These are phyloP conservation scores for Trichopus zeylanicus DNA, from an alignment of 116 monocot genomes.

Conservation along the genomic window DNA sequence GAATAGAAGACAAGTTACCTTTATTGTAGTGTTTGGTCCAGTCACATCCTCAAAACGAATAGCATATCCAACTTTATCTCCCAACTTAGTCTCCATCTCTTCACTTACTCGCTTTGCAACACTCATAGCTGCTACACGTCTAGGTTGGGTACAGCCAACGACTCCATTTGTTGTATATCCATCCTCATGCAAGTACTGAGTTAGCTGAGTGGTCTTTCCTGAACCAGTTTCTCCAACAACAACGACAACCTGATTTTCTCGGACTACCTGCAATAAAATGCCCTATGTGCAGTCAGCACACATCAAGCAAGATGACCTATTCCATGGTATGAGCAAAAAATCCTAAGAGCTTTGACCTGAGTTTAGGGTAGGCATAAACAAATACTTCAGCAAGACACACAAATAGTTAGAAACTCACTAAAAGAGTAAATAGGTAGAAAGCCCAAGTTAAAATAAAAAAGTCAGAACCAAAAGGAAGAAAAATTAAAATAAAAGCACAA, in stretches of 20 bases:
- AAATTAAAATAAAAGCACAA: too few relatives aligned
- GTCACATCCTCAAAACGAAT: constrained; percentile 97
- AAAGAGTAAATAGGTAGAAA: too few relatives aligned
- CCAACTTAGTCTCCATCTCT: constrained; percentile 92
- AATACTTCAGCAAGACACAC: too few relatives aligned
- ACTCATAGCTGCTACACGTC: constrained; percentile 98
- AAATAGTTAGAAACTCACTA: too few relatives aligned
- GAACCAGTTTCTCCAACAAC: constrained; percentile 99
- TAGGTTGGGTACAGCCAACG: constrained; percentile 92
- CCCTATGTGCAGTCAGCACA: background rate
- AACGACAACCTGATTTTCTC: constrained; percentile 89
- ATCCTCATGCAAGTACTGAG: constrained; percentile 94
- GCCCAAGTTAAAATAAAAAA: too few relatives aligned
- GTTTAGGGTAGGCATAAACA: too few relatives aligned
- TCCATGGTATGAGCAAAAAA: too few relatives aligned
- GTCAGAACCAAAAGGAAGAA: too few relatives aligned
- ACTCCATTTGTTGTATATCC: constrained; percentile 56
- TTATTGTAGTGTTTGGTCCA: constrained; percentile 73
- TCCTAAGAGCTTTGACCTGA: too few relatives aligned
- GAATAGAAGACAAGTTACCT: constrained; percentile 33
- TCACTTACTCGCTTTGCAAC: constrained; percentile 95
- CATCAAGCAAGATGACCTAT: background rate
- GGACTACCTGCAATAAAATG: constrained; percentile 55
- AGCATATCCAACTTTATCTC: constrained; percentile 90
- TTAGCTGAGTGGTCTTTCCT: constrained; percentile 94